Percentiles rank a stretch among this genome's conserved stretches.
These are phyloP conservation scores for Sisymbrium irio DNA, from an alignment of 345 rosid genomes.

Conservation along the genomic window DNA sequence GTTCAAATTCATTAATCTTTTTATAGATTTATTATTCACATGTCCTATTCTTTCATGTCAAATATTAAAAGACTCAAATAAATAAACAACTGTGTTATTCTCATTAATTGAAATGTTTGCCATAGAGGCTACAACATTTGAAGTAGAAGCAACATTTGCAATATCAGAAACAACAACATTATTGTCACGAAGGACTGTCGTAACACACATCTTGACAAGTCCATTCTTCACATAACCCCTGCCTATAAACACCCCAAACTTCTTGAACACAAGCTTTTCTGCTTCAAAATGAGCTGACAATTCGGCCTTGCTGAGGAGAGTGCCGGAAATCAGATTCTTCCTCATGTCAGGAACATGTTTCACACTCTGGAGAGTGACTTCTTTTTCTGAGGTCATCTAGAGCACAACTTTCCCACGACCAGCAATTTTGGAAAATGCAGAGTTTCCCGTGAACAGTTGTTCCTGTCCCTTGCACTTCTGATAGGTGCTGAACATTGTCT, in stretches of 20 bases:
- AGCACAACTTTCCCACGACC: neutral
- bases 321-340: too few species aligned
- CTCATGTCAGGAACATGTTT: neutral
- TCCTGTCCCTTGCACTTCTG: neutral
- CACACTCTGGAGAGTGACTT: neutral
- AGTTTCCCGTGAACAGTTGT: neutral
- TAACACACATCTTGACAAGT: too few species aligned
- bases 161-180: too few species aligned
- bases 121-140: too few species aligned
- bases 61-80: neutral
- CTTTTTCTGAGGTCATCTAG: neutral
- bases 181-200: too few species aligned
- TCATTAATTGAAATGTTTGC: neutral
- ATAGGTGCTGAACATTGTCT: neutral
- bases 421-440: neutral
- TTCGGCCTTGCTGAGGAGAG: too few species aligned
- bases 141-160: too few species aligned
- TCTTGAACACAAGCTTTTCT: too few species aligned
- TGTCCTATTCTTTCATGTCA: neutral
- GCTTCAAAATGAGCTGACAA: too few species aligned
- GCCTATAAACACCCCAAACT: too few species aligned
- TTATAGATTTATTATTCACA: neutral
- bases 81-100: neutral
- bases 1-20: too few species aligned
- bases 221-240: too few species aligned